phyloP scores from a whole-genome alignment of 1,284 basidiomycete species.

The Ganoderma sp. region DNA sequence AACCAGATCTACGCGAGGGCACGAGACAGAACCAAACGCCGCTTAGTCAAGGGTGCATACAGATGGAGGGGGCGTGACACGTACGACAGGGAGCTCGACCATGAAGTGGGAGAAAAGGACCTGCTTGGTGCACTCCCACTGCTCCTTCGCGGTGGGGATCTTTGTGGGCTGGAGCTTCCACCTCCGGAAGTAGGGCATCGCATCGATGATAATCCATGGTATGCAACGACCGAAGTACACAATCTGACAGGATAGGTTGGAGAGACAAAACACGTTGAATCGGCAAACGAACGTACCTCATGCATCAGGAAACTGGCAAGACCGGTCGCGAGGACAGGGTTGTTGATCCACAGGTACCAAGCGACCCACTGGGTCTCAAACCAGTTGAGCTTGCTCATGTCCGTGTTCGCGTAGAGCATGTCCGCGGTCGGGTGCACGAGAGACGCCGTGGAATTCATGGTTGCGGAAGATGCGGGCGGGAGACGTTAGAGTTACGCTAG shows the following conservation, averaged over 20 bases:
- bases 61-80: slow-evolving; percentile 32
- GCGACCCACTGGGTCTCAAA: slow-evolving; percentile 80
- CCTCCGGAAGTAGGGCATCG: slow-evolving; percentile 90
- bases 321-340: slow-evolving; percentile 94
- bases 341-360: slow-evolving; percentile 88
- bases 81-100: slow-evolving; percentile 87
- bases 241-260: slow-evolving; percentile 55
- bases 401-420: slow-evolving; percentile 61
- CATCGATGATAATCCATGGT: slow-evolving; percentile 96
- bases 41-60: not conserved
- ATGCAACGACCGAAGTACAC: slow-evolving; percentile 97
- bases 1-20: slow-evolving; percentile 79
- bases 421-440: slow-evolving; percentile 37
- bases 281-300: slow-evolving; percentile 65
- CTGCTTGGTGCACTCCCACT: slow-evolving; percentile 96
- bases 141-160: slow-evolving; percentile 79
- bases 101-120: slow-evolving; percentile 97
- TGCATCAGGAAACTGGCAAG: slow-evolving; percentile 93
- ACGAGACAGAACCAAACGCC: not conserved
- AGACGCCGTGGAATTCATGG: slow-evolving; percentile 38
- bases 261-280: not conserved
- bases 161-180: slow-evolving; percentile 96
- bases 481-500: slow-evolving; percentile 4
- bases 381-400: slow-evolving; percentile 74
- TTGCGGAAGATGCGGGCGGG: slow-evolving; percentile 13